Conservation (phyloP, 495 filamentous ascomycete species). For the Acidiella bohemica region DNA sequence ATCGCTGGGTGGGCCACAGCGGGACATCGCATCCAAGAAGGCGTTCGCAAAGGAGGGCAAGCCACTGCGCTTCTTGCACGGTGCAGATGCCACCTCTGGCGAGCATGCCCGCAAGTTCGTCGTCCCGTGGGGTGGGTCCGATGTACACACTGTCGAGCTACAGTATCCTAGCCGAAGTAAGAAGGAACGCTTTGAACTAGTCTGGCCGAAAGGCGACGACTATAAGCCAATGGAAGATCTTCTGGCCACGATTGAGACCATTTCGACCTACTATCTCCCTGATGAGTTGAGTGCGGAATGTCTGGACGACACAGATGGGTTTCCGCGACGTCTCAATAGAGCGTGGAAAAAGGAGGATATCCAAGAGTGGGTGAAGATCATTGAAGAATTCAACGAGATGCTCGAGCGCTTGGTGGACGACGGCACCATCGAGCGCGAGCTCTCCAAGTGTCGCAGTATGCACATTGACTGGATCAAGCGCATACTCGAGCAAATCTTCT, state of each 20-base stretch:
- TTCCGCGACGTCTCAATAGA: slow-evolving; percentile 57
- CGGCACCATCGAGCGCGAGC: slow-evolving; percentile 54
- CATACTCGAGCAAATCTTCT: slow-evolving; percentile 79
- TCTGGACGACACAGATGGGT: slow-evolving; percentile 56
- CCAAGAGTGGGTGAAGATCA: slow-evolving; percentile 49
- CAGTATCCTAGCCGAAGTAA: slow-evolving; percentile 26
- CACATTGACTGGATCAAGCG: slow-evolving; percentile 57
- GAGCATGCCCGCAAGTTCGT: slow-evolving; percentile 11
- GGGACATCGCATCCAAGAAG: slow-evolving; percentile 1
- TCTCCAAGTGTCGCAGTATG: slow-evolving; percentile 51
- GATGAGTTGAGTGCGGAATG: slow-evolving; percentile 49
- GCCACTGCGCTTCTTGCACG: slow-evolving; percentile 8
- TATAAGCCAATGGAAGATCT: slow-evolving; percentile 83
- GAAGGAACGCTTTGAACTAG: slow-evolving; percentile 49
- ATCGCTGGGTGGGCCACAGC: slow-evolving; percentile 2
- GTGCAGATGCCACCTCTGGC: slow-evolving; percentile 18
- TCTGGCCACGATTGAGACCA: slow-evolving; percentile 57
- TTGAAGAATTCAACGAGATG: slow-evolving; percentile 60
- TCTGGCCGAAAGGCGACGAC: slow-evolving; percentile 52
- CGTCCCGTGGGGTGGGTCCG: slow-evolving; percentile 5
- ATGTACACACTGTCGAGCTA: slow-evolving; percentile 21
- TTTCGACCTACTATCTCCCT: slow-evolving; percentile 61
- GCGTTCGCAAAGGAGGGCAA: slow-evolving; percentile 3
- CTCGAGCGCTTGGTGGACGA: slow-evolving; percentile 25
- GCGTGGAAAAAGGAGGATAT: slow-evolving; percentile 51